Conservation (phyloP, 148 eudicot genomes). For the Persicaria maculosa region DNA sequence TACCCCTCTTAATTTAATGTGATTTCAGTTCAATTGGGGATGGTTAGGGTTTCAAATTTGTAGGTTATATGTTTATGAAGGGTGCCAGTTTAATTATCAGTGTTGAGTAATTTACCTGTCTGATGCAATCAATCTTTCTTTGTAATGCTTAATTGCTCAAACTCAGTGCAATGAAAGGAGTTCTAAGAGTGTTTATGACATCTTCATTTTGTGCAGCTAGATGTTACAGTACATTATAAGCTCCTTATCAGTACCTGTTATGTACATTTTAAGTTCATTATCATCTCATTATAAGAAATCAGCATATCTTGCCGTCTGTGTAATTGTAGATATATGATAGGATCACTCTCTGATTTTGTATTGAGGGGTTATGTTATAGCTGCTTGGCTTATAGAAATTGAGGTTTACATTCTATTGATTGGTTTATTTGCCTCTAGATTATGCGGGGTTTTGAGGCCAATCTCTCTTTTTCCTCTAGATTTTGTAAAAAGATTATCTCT, state of each 20-base stretch:
- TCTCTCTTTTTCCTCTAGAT: background rate
- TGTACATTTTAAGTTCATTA: too few species aligned
- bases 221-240: too few species aligned
- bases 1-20: conserved; percentile 12
- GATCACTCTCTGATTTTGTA: background rate
- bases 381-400: background rate
- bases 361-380: background rate
- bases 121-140: background rate
- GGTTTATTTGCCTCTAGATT: background rate
- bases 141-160: background rate
- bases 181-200: too few species aligned
- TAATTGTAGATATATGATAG: background rate
- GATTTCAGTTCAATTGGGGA: background rate
- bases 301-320: too few species aligned
- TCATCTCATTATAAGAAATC: too few species aligned
- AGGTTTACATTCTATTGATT: background rate
- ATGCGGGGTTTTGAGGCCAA: background rate
- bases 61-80: background rate
- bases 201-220: too few species aligned
- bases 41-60: too few species aligned
- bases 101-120: background rate
- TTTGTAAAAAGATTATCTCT: background rate
- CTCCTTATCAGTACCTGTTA: too few species aligned
- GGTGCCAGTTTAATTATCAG: background rate
- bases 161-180: background rate